A percentile compares a stretch with the other conserved stretches of the same genome.
These are phyloP conservation scores for Zalerion maritima DNA, from an alignment of 495 filamentous ascomycete genomes.

Conservation along the genomic window DNA sequence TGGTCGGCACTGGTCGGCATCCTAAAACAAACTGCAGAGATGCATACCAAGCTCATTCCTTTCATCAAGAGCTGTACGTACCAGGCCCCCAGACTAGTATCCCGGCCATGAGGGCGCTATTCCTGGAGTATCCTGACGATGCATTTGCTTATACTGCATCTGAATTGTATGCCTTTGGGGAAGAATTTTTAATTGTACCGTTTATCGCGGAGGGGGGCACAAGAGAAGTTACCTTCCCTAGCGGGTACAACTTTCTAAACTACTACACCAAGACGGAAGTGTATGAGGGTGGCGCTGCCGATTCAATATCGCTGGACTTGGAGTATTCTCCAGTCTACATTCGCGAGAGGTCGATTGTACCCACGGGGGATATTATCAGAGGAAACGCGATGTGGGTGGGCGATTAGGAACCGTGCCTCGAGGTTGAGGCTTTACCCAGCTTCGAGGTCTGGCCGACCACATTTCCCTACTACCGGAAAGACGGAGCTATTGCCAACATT, in stretches of 20 bases:
- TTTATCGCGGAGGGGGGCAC: constrained; percentile 12
- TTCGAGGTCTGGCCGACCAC: constrained; percentile 6
- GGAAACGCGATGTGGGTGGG: constrained; percentile 18
- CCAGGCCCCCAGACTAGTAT: constrained; percentile 12
- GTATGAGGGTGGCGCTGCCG: constrained; percentile 9
- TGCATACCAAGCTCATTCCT: constrained; percentile 15
- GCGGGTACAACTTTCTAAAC: constrained; percentile 10
- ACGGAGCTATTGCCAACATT: constrained; percentile 1
- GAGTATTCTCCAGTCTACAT: constrained; percentile 16
- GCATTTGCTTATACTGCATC: constrained; percentile 7
- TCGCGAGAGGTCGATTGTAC: constrained; percentile 16
- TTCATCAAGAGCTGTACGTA: constrained; percentile 17
- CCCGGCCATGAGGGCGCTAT: constrained; percentile 17
- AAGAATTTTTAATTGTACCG: constrained; percentile 16
- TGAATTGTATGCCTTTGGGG: constrained; percentile 19
- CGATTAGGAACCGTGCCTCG: constrained; percentile 14
- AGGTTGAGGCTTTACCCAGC: constrained; percentile 16
- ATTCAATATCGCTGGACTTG: constrained; percentile 4
- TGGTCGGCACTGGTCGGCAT: constrained; percentile 10
- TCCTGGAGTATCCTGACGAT: constrained; percentile 15
- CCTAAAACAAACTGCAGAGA: constrained; percentile 14
- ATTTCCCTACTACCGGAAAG: constrained; percentile 11
- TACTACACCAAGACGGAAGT: constrained; percentile 13
- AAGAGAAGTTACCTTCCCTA: constrained; percentile 16
- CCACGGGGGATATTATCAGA: constrained; percentile 14